Base-by-base conservation (phyloP, 495 filamentous ascomycete genomes). In the Oidiodendron maius region DNA sequence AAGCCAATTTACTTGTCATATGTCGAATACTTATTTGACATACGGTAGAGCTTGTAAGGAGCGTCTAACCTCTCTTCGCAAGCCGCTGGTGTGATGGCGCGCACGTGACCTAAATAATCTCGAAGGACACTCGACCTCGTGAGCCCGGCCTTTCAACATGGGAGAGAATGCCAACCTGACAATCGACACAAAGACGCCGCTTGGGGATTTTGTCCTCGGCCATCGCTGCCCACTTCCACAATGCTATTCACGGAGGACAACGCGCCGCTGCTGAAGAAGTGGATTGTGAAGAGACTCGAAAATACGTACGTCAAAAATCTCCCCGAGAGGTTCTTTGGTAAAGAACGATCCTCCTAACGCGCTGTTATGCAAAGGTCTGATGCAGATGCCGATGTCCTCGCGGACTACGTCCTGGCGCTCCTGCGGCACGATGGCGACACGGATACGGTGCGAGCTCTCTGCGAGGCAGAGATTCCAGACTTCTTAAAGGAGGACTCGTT, bases 341-440 rank as follows among this genome's bases (percentile, higher is more conserved):
- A n/a, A 5, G 11, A 38, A 15, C 10, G 4, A 8, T 38, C 4
- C 6, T 25, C 22, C 40, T 15, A 6, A 2, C 20, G 37, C 13
- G 17, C 13, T 24, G 39, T 26, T 35, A 43, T 18, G 37, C 39
- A 24, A 26, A 95, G 89, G 47, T 95, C 90, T 12, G 93, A 96
- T 64, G 93, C 91, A 40, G 93, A 98, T 64, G 83, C 89, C 23
- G 90, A 96, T 58, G 89, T 98, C 3, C 83, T 98, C 13, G 91
- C 90, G 24, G 93, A 98, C 61, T 98, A 96, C 60, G 87, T 98
- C 0, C 71, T 96, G 24, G 91, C 91, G n/a, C 79, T 98, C 9
- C 72, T 96, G 25, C 80, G 80, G 46, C 82, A 87, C 44, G 89
- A 96, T 57, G 86, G 86, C 51, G 75, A 81, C 17, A 76, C 79